Conservation (phyloP, 345 rosid species). For the Sonneratia alba region DNA sequence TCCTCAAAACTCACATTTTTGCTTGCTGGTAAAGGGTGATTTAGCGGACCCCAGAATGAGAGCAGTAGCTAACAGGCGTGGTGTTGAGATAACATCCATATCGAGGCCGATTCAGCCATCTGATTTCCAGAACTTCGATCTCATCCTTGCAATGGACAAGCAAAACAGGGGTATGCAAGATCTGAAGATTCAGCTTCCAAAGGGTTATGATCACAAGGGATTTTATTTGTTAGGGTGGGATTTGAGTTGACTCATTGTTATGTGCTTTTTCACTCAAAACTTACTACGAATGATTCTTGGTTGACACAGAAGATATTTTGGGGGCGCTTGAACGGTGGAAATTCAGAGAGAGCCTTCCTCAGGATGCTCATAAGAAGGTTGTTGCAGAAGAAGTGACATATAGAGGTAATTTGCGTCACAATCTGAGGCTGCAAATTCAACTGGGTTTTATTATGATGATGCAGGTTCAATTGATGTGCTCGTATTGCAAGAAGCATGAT, state of each 20-base stretch:
- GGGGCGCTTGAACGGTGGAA: constrained; percentile 73
- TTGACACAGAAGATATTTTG: constrained; percentile 58
- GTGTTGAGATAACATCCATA: constrained; percentile 75
- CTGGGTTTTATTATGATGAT: neutral
- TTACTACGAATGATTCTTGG: neutral
- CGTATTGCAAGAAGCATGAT: constrained; percentile 75
- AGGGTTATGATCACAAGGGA: neutral
- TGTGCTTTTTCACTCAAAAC: neutral
- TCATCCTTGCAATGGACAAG: constrained; percentile 89
- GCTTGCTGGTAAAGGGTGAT: constrained; percentile 39
- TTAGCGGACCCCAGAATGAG: constrained; percentile 90
- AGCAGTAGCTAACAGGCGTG: constrained; percentile 69
- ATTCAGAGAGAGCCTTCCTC: constrained; percentile 45
- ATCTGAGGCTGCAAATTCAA: neutral
- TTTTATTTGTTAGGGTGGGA: neutral
- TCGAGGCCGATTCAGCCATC: constrained; percentile 83
- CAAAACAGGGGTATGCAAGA: constrained; percentile 47
- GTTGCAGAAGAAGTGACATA: neutral
- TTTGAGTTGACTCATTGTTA: neutral
- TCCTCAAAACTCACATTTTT: neutral
- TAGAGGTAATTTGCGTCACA: neutral
- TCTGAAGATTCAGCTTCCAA: neutral
- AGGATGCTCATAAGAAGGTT: constrained; percentile 76
- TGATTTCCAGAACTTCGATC: constrained; percentile 79
- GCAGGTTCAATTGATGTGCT: constrained; percentile 90